Evolutionary conservation across 2,329 filamentous ascomycete species (phyloP), one percentile per base, ranked within the genome.

Genomic region (Penicillium sp.): DNA sequence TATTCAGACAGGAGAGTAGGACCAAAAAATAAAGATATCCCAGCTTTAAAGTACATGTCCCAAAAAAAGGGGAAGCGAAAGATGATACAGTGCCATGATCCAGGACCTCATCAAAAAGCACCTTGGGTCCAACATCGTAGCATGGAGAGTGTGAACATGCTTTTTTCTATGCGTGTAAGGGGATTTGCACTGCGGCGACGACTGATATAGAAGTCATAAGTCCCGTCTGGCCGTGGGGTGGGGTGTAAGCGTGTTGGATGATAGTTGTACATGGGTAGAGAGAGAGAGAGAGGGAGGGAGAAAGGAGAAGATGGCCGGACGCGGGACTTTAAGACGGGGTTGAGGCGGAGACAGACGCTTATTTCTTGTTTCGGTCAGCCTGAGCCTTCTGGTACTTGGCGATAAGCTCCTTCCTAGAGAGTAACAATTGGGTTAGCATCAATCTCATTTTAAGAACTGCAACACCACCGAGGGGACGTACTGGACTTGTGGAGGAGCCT

Each of bases 401-500:
- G 37, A 87, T 73, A 43, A 88, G 70, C 66, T 87, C 84, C 70
- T 80, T 86, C 58, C 74, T 76, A 50, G 53, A 52, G 5, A 25
- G n/a, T 47, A 26, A 38, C 34, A 35, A 39, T 24, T n/a, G 18
- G 4, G 45, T 54, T 51, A 59, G 51, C 7, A 52, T 49, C 8
- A 27, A 37, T 25, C 13, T 6, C 29, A n/a, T 18, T 3, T 9
- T 3, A 43, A 18, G 40, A 35, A 27, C 13, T 37, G 48, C 47
- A 44, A 47, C 13, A n/a, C 35, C 11, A 32, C 18, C 9, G 7
- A 28, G n/a, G 39, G 25, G 54, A 81, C 84, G 67, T 84, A 87
- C 85, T 98, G 93, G 69, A 97, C 69, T 66, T 97, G 90, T 61
- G 83, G 82, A 42, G 90, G 86, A 50, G 93, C 89, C 44, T 89